A percentile compares a stretch with the other conserved stretches of the same genome.
These are phyloP conservation scores for Hymenoscyphus occultus DNA, from an alignment of 2,329 filamentous ascomycete genomes.

Conservation along the genomic window DNA sequence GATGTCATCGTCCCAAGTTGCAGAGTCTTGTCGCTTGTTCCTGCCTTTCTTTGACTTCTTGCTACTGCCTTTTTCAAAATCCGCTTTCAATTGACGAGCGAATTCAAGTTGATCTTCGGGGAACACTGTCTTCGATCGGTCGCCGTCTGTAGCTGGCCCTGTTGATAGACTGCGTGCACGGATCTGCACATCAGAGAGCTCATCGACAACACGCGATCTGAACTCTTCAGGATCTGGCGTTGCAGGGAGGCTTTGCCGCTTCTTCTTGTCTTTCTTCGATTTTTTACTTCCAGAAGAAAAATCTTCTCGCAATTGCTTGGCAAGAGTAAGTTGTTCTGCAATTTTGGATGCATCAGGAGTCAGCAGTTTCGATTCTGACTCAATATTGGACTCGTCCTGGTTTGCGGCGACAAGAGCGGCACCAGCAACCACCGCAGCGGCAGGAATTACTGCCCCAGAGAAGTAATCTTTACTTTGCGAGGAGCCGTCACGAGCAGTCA, in stretches of 20 bases:
- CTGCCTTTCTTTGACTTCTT: conserved; percentile 36
- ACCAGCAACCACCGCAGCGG: conserved; percentile 16
- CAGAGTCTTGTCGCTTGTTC: conserved; percentile 15
- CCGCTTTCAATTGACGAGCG: conserved; percentile 30
- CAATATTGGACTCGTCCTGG: conserved; percentile 6
- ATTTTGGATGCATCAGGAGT: conserved; percentile 25
- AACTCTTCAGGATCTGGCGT: conserved; percentile 26
- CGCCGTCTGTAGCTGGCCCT: conserved; percentile 20
- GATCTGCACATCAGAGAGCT: conserved; percentile 18
- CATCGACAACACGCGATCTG: conserved; percentile 26
- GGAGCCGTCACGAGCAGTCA: conserved; percentile 9
- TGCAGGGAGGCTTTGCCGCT: conserved; percentile 30
- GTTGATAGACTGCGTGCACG: conserved; percentile 32
- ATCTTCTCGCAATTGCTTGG: conserved; percentile 31
- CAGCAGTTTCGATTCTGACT: conserved; percentile 5
- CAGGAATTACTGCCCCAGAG: conserved; percentile 17
- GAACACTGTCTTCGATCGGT: conserved; percentile 24
- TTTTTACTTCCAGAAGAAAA: conserved; percentile 27
- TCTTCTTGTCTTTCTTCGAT: conserved; percentile 36
- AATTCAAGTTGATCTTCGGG: conserved; percentile 32
- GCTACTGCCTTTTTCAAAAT: conserved; percentile 26
- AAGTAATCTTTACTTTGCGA: conserved; percentile 16
- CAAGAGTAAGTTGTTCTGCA: conserved; percentile 32
- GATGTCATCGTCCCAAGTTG: conserved; percentile 19
- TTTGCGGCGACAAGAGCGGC: conserved; percentile 19